Conservation (phyloP, 2,329 filamentous ascomycete genomes). For the Trichoderma guizhouense region DNA sequence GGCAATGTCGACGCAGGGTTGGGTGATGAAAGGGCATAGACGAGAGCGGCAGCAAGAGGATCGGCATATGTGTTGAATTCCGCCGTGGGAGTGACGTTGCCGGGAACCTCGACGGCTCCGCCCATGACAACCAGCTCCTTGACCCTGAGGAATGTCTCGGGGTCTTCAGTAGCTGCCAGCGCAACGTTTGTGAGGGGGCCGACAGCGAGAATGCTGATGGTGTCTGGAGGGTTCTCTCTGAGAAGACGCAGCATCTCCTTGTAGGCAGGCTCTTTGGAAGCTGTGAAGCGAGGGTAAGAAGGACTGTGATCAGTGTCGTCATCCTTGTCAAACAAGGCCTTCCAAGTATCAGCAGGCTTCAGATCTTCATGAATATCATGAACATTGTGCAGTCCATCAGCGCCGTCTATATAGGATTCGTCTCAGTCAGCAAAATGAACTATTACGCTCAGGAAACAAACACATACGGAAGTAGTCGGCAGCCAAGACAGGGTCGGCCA, state of each 20-base stretch:
- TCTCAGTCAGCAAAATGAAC: not conserved
- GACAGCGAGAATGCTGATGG: conserved; percentile 84
- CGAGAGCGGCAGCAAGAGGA: conserved; percentile 68
- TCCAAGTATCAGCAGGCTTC: conserved; percentile 71
- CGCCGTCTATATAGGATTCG: conserved; percentile 55
- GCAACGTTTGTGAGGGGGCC: conserved; percentile 94
- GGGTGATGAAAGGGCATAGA: conserved; percentile 73
- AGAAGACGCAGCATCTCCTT: conserved; percentile 87
- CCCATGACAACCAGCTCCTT: conserved; percentile 97
- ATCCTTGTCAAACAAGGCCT: conserved; percentile 55
- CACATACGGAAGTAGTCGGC: conserved; percentile 82
- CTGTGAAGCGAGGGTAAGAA: conserved; percentile 64
- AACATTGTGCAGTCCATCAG: conserved; percentile 73
- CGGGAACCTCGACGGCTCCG: conserved; percentile 72
- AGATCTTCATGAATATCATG: conserved; percentile 72
- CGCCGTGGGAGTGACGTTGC: conserved; percentile 80
- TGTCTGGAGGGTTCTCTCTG: conserved; percentile 74
- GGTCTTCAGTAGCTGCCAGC: conserved; percentile 80
- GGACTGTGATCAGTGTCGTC: conserved; percentile 40
- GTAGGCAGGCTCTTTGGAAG: conserved; percentile 71
- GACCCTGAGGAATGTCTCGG: conserved; percentile 80
- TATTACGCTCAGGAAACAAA: conserved; percentile 22
- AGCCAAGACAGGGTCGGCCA: conserved; percentile 77
- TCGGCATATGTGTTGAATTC: conserved; percentile 98
- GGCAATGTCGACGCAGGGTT: conserved; percentile 79